Base-by-base conservation (phyloP, 2,329 filamentous ascomycete species). In the Falciphora oryzae region DNA sequence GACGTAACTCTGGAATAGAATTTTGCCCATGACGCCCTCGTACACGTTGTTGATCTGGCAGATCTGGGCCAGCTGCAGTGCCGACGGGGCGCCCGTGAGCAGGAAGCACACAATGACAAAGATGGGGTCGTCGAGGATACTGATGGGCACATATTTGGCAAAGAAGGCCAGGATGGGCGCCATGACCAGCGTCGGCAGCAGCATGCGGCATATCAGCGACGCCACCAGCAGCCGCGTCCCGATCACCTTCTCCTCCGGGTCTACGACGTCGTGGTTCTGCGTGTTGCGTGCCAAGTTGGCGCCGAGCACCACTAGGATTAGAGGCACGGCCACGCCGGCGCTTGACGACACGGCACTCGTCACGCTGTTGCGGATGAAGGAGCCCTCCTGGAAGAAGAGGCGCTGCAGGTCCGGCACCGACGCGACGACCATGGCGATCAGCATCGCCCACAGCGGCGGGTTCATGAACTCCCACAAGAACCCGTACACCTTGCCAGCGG, bases 91-190 rank as follows among this genome's bases (percentile, higher is more conserved):
- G 50, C 95, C 95, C 0, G 92, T 94, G 69, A 99, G 89, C 68
- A 99, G 82, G 83, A 98, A 99, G 78, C 93, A 97, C 50, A 99
- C 95, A 70, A 99, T 92, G 70, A 99, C 89, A 76, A 99, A 99
- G 71, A 99, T 99, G 13, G 95, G 95, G 73, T 99, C 95, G 74
- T 96, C 95, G 44, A 99, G 81, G 70, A 99, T 98, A 80, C 91
- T 96, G 72, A 99, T 85, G 3, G 92, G 92, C 31, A 97, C 85
- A 73, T 89, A 97, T 75, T 97, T 98, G 66, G 95, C 95, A 59
- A 90, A 84, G 22, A 98, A 68, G 0, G 94, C 94, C 50, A 99
- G 79, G 59, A 98, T 80, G 2, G 95, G 95, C 0, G 93, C 91
- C 92, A 98, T 98, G 75, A 97, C 85, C 57, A 96, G 72, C 0